phyloP scores from a whole-genome alignment of 352 stramenopile species.

The Phytophthora pisi region DNA sequence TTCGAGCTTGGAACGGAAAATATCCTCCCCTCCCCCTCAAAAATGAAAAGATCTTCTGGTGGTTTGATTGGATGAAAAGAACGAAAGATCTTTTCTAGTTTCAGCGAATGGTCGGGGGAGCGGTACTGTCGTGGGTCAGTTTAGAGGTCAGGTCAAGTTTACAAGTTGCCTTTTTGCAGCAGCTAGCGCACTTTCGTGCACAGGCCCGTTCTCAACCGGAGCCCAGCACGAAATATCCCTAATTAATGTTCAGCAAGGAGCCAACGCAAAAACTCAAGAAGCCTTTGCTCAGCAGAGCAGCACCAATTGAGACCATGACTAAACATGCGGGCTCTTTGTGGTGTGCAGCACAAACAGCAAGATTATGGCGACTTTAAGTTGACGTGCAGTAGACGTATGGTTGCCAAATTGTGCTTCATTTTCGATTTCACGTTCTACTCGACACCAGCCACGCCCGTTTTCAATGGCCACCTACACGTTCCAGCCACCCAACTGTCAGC shows the following conservation, averaged over 20 bases:
- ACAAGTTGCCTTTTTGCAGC: background rate
- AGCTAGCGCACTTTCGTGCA: no score
- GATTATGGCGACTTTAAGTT: background rate
- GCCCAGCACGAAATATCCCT: no score
- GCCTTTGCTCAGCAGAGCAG: no score
- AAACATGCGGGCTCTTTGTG: background rate
- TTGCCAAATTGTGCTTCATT: background rate
- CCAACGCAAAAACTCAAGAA: no score
- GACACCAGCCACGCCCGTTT: background rate
- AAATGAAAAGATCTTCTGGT: background rate
- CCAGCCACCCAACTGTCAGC: background rate
- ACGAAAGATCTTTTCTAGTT: background rate
- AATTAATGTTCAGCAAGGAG: no score
- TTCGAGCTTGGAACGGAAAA: constrained; percentile 26
- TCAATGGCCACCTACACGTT: constrained; percentile 1
- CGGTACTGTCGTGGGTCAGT: background rate
- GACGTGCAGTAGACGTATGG: background rate
- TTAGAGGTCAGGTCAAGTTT: background rate
- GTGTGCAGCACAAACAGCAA: background rate
- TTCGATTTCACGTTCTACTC: background rate
- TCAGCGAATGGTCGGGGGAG: background rate
- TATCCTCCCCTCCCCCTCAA: constrained; percentile 31
- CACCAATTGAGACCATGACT: no score
- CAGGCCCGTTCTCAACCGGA: no score
- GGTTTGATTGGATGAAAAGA: background rate